Evolutionary conservation across 352 stramenopile species (phyloP).

Genomic region (Pythium rishiriense): DNA sequence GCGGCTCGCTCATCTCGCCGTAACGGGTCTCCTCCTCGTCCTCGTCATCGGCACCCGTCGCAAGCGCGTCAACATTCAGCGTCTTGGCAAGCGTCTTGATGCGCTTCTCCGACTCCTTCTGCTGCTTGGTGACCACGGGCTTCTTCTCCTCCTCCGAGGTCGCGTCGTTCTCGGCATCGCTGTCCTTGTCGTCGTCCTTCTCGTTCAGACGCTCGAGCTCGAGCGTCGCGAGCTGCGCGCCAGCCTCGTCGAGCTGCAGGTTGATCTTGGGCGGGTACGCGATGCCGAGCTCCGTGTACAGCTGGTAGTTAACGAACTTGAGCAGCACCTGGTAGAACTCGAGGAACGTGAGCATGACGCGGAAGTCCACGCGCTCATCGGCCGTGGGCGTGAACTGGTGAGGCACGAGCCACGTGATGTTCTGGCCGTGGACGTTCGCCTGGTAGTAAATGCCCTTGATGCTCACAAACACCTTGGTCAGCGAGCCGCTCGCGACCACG

Average conservation of each 20-base stretch:
- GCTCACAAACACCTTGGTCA: conserved; percentile 98
- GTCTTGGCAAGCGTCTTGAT: conserved; percentile 68
- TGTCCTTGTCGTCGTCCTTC: conserved; percentile 33
- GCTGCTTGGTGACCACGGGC: conserved; percentile 56
- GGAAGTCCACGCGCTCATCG: conserved; percentile 97
- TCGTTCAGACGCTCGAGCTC: conserved; percentile 63
- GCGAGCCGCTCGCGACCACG: conserved; percentile 83
- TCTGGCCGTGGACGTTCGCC: conserved; percentile 90
- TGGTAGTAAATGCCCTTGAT: conserved; percentile 99
- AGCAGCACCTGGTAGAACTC: conserved; percentile 99
- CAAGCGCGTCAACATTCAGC: conserved; percentile 38
- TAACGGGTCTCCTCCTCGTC: conserved; percentile 69
- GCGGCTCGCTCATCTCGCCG: conserved; percentile 87
- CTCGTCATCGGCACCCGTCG: conserved; percentile 69
- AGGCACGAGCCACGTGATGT: conserved; percentile 97
- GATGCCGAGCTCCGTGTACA: conserved; percentile 96
- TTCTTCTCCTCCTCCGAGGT: conserved; percentile 32
- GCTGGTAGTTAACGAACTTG: conserved; percentile 98
- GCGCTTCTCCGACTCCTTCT: conserved; percentile 88
- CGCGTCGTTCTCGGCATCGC: conserved; percentile 28
- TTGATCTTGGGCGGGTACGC: conserved; percentile 94
- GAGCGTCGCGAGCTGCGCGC: conserved; percentile 65
- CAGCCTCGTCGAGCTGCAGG: conserved; percentile 73
- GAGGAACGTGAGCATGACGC: conserved; percentile 99
- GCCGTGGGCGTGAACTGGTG: conserved; percentile 98